phyloP scores from a whole-genome alignment of 2,329 filamentous ascomycete genomes.

The Aureobasidium sp. region DNA sequence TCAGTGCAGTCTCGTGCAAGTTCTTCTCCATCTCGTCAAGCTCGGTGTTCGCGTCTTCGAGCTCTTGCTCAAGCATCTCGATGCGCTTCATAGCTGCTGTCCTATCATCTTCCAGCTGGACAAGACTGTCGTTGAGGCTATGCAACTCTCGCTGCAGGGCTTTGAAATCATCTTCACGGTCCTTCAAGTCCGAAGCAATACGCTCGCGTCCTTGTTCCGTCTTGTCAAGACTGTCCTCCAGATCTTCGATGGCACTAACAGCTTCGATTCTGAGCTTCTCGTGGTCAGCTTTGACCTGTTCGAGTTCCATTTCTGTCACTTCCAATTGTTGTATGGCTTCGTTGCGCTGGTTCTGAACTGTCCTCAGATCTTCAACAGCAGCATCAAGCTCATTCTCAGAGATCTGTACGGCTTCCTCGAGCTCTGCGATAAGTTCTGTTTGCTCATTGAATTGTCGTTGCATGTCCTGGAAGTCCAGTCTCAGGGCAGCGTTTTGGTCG shows the following conservation, averaged over 20 bases:
- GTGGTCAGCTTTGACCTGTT: slow-evolving; percentile 46
- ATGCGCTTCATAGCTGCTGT: slow-evolving; percentile 70
- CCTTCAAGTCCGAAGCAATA: slow-evolving; percentile 62
- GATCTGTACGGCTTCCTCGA: slow-evolving; percentile 56
- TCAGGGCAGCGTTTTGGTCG: slow-evolving; percentile 77
- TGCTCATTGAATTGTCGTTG: slow-evolving; percentile 73
- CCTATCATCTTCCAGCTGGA: slow-evolving; percentile 84
- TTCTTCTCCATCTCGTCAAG: slow-evolving; percentile 78
- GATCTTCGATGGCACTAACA: slow-evolving; percentile 48
- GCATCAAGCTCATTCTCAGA: slow-evolving; percentile 76
- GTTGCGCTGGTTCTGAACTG: slow-evolving; percentile 74
- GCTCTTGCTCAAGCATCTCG: slow-evolving; percentile 71
- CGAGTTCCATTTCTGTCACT: slow-evolving; percentile 48
- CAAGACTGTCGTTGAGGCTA: slow-evolving; percentile 75
- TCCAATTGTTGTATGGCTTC: slow-evolving; percentile 70
- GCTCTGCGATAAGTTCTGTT: slow-evolving; percentile 68
- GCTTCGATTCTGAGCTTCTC: slow-evolving; percentile 49
- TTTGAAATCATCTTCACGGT: slow-evolving; percentile 77
- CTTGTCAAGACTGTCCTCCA: slow-evolving; percentile 42
- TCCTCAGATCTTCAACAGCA: slow-evolving; percentile 69
- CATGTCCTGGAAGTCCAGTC: slow-evolving; percentile 82
- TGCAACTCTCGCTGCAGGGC: slow-evolving; percentile 93
- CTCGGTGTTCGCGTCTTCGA: slow-evolving; percentile 77
- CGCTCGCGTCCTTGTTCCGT: slow-evolving; percentile 62
- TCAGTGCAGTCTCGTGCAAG: slow-evolving; percentile 75